phyloP scores from a whole-genome alignment of 371 early-diverging fungal genomes.

The Syncephalis plumigaleata region DNA sequence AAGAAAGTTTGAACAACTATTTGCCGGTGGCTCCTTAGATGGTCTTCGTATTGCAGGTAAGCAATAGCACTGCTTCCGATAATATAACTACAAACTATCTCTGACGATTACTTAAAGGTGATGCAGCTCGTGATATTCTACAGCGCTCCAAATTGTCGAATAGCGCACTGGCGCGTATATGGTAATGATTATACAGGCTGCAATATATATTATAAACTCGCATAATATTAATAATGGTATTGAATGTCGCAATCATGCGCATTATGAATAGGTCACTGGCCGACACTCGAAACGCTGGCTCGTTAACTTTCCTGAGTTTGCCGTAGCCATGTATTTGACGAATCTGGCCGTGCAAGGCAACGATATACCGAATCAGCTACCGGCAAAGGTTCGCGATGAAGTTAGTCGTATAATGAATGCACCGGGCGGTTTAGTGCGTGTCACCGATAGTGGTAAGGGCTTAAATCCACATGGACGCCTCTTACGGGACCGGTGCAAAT shows the following conservation, averaged over 20 bases:
- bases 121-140: background rate
- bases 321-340: slow-evolving; percentile 35
- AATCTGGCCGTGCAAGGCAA: slow-evolving; percentile 26
- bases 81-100: background rate
- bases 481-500: too few species aligned
- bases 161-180: background rate
- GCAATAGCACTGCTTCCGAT: background rate
- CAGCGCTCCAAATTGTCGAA: background rate
- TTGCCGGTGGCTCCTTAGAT: too few species aligned
- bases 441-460: too few species aligned
- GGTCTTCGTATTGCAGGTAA: too few species aligned
- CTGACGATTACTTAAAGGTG: background rate
- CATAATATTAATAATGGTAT: background rate
- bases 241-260: background rate
- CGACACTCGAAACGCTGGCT: background rate
- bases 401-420: too few species aligned
- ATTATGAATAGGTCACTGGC: slow-evolving; percentile 1
- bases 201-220: background rate
- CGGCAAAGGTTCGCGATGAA: slow-evolving; percentile 4
- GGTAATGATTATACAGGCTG: background rate
- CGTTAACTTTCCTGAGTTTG: slow-evolving; percentile 33
- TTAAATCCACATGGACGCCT: too few species aligned
- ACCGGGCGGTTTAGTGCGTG: too few species aligned
- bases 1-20: background rate
- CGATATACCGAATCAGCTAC: slow-evolving; percentile 18